These are phyloP conservation scores for Phytophthora brassicae DNA, from an alignment of 352 stramenopile species.

Conservation along the genomic window DNA sequence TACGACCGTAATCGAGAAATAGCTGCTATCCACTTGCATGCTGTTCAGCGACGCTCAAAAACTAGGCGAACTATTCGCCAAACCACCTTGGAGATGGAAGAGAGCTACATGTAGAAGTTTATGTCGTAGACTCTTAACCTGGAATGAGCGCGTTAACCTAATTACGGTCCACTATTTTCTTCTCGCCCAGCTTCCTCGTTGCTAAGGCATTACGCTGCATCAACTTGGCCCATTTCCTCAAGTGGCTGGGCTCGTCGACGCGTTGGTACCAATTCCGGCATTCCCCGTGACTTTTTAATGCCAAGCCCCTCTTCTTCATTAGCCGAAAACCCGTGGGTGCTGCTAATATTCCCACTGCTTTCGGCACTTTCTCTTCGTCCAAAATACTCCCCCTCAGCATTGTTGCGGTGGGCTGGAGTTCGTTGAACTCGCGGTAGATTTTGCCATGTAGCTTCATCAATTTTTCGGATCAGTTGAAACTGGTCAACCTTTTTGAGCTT, in stretches of 20 bases:
- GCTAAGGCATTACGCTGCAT: conserved; percentile 16
- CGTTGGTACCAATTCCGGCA: conserved; percentile 19
- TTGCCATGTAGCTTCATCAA: conserved; percentile 79
- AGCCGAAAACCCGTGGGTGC: conserved; percentile 23
- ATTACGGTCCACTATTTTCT: not conserved
- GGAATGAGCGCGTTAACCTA: not conserved
- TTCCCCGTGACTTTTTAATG: conserved; percentile 1
- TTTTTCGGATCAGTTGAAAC: conserved; percentile 78
- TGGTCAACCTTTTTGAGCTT: conserved; percentile 88
- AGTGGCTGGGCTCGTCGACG: conserved; percentile 18
- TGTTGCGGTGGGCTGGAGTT: conserved; percentile 43
- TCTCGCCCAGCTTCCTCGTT: not conserved
- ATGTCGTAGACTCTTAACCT: no score
- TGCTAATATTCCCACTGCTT: conserved; percentile 50
- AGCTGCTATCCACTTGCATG: conserved; percentile 51
- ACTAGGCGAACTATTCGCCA: conserved; percentile 33
- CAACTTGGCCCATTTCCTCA: conserved; percentile 13
- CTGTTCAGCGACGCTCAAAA: conserved; percentile 57
- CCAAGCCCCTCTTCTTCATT: conserved; percentile 12
- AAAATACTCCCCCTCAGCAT: not conserved
- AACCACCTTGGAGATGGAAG: conserved; percentile 35
- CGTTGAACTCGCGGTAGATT: conserved; percentile 76
- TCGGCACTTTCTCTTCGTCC: conserved; percentile 28
- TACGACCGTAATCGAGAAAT: conserved; percentile 71
- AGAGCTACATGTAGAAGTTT: conserved; percentile 24